A percentile compares a stretch with the other conserved stretches of the same genome.
Conservation (phyloP, 2,329 filamentous ascomycete genomes). For the Bipolaris sorokiniana region DNA sequence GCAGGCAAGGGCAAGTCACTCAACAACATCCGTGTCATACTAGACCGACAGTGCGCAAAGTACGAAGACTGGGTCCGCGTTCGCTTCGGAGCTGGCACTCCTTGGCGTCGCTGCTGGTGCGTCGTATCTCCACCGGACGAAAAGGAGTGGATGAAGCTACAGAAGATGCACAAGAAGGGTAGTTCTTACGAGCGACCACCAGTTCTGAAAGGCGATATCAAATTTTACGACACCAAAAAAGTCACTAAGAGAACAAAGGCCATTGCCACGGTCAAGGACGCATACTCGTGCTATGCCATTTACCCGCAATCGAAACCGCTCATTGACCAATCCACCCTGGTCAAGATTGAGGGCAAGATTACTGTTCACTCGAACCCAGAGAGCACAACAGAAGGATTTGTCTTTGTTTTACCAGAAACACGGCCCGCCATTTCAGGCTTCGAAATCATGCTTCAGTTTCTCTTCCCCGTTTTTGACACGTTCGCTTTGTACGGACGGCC, state of each 20-base stretch:
- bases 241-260: conserved; percentile 90
- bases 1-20: conserved; percentile 89
- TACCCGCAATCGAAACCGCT: conserved; percentile 94
- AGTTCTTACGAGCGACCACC: conserved; percentile 80
- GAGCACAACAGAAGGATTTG: conserved; percentile 84
- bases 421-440: conserved; percentile 92
- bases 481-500: conserved; percentile 92
- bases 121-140: conserved; percentile 91
- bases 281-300: conserved; percentile 91
- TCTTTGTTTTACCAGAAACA: conserved; percentile 96
- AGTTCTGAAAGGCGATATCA: conserved; percentile 85
- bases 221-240: conserved; percentile 89
- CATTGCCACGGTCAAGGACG: conserved; percentile 89
- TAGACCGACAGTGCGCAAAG: conserved; percentile 78
- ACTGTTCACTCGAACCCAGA: conserved; percentile 82
- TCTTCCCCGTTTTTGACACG: conserved; percentile 93
- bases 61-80: conserved; percentile 95
- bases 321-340: conserved; percentile 90
- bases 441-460: conserved; percentile 89
- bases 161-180: conserved; percentile 82
- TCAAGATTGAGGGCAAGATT: conserved; percentile 92
- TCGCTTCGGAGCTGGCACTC: conserved; percentile 91
- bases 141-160: conserved; percentile 83
- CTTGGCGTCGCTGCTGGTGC: conserved; percentile 97
- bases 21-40: conserved; percentile 88